A percentile compares a stretch with the other conserved stretches of the same genome.
phyloP scores from a whole-genome alignment of 805 yeast genomes.

The Lipomyces kockii region DNA sequence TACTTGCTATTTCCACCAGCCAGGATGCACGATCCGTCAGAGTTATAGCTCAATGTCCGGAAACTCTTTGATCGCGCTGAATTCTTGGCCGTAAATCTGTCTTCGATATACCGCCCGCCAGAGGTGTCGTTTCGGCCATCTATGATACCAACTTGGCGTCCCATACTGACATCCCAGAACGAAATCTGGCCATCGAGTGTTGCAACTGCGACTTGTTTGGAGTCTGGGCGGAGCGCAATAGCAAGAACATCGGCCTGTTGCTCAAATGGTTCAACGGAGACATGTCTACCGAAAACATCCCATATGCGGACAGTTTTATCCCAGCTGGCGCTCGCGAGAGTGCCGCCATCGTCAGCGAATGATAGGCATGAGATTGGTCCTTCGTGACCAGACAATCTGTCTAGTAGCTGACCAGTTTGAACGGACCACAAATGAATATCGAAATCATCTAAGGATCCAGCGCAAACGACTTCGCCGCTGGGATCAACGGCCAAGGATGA shows the following conservation, averaged over 20 bases:
- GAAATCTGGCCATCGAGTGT: slow-evolving; percentile 87
- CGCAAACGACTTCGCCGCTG: slow-evolving; percentile 94
- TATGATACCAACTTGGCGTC: slow-evolving; percentile 77
- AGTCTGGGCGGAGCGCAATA: slow-evolving; percentile 86
- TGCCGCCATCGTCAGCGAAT: slow-evolving; percentile 76
- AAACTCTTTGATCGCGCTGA: slow-evolving; percentile 84
- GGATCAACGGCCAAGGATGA: slow-evolving; percentile 92
- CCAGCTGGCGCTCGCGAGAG: slow-evolving; percentile 93
- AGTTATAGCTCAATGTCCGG: slow-evolving; percentile 78
- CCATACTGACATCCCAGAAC: slow-evolving; percentile 81
- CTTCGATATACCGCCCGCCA: slow-evolving; percentile 81
- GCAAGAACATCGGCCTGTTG: slow-evolving; percentile 82
- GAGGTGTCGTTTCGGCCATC: slow-evolving; percentile 88
- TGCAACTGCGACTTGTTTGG: slow-evolving; percentile 85
- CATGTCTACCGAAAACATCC: slow-evolving; percentile 87
- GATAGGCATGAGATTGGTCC: slow-evolving; percentile 91
- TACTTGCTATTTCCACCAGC: slow-evolving; percentile 95
- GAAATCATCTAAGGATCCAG: slow-evolving; percentile 87
- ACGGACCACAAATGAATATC: slow-evolving; percentile 97
- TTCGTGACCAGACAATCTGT: slow-evolving; percentile 87
- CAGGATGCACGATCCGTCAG: slow-evolving; percentile 84
- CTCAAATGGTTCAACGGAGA: slow-evolving; percentile 88
- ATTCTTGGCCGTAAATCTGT: slow-evolving; percentile 78
- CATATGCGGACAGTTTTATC: slow-evolving; percentile 92
- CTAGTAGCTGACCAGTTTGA: slow-evolving; percentile 90